These are phyloP conservation scores for Trichophyton equinum DNA, from an alignment of 2,329 filamentous ascomycete species.

Conservation along the genomic window DNA sequence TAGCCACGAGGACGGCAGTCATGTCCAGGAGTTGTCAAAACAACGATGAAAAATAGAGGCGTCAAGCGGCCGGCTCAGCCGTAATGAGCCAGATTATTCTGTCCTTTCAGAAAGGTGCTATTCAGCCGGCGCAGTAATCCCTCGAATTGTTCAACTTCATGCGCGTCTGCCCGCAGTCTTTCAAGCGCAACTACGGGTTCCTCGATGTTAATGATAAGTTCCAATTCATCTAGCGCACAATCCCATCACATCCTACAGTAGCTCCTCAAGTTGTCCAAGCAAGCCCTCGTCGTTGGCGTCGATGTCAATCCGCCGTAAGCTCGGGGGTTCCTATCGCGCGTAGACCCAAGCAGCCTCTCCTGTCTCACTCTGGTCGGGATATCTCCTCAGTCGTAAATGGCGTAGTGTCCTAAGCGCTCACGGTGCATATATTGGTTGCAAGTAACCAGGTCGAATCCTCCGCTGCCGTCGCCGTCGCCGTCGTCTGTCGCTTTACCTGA, in stretches of 20 bases:
- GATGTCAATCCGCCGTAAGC: not conserved
- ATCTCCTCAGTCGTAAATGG: not conserved
- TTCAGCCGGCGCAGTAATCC: not conserved
- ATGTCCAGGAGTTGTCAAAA: slow-evolving; percentile 9
- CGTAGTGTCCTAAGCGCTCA: not conserved
- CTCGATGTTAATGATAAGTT: not conserved
- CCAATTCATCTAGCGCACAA: not conserved
- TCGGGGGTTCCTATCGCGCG: not conserved
- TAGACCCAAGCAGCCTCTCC: not conserved
- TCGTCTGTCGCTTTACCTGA: not conserved
- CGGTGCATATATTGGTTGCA: not conserved
- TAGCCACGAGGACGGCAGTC: slow-evolving; percentile 11
- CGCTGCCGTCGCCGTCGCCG: not conserved
- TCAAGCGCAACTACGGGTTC: not conserved
- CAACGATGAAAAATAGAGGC: not conserved
- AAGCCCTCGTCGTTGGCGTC: not conserved
- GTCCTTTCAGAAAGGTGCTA: not conserved
- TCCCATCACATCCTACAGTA: not conserved
- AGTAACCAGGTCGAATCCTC: not conserved
- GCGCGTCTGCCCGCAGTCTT: not conserved
- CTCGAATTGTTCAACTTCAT: not conserved
- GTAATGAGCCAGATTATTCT: not conserved
- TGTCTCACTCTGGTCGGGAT: not conserved
- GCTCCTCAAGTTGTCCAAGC: not conserved
- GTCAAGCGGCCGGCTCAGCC: not conserved